Evolutionary conservation across 441 rosid genomes (phyloP), one percentile per base, ranked within the genome.

Genomic region (Croton laevigatus): DNA sequence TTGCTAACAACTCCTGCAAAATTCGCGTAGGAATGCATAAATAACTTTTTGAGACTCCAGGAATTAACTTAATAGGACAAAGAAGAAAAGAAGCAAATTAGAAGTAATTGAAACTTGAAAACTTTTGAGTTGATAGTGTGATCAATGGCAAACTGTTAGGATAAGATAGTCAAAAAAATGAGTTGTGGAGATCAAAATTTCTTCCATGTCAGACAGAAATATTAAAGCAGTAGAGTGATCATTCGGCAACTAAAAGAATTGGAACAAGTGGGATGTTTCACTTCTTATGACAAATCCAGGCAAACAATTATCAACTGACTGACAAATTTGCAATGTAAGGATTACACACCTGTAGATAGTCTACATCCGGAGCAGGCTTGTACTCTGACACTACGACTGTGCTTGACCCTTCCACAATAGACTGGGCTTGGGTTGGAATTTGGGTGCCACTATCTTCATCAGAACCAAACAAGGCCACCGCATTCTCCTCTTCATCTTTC

Each of bases 1-100:
- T 93, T 67, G 98, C 98, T 78, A 93, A 78, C 73, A 93, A 76
- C 76, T 93, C 98, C 97, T 93, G 88, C 80, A 82, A 38, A 71
- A 70, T 72, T 27, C 2, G 32, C 32, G 2, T 27, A 27, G 32
- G 32, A 27, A 27, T 27, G 32, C 32, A 27, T 27, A 27, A 27
- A 27, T 27, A 1, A 27, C 32, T 27, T 27, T 2, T 27, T 27
- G 32, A 27, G 58, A 5, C 11, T n/a, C 8, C 22, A 3, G 44
- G 11, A 53, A 27, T n/a, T 58, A 6, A 62, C 45, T 16, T 27
- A 42, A 16, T 13, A 48, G 6, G 60, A 57, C 23, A 14, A 20
- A 27, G 34, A 52, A 52, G 23, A 19, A 27, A 27, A 6, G 27
- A 66, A 66, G 12, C 20, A 6, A 46, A 59, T 16, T 12, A 12